Evolutionary conservation across 306 rosid species (phyloP).

Genomic region (Crotalaria pallida): DNA sequence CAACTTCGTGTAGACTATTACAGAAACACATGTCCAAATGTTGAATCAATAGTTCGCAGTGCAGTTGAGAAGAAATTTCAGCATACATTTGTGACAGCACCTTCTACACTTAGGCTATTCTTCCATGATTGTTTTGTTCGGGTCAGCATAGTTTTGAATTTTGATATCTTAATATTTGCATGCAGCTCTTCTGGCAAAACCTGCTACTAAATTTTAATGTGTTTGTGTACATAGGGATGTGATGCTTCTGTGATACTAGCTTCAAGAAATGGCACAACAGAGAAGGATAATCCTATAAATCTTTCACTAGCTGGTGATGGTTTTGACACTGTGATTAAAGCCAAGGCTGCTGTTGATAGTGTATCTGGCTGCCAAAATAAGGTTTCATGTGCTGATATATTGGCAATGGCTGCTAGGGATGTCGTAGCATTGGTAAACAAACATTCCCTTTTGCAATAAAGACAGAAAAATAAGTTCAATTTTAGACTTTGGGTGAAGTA

Average conservation of each 20-base stretch:
- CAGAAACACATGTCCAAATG: conserved; percentile 61
- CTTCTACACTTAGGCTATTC: conserved; percentile 81
- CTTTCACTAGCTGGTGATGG: conserved; percentile 90
- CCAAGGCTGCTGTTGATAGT: conserved; percentile 77
- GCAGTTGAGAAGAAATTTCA: conserved; percentile 57
- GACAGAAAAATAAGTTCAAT: background rate
- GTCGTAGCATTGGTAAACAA: conserved; percentile 57
- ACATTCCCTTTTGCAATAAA: background rate
- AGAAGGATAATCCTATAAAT: conserved; percentile 58
- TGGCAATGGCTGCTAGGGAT: conserved; percentile 87
- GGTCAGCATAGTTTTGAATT: conserved; percentile 28
- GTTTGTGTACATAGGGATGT: conserved; percentile 55
- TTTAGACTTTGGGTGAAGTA: background rate
- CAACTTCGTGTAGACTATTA: conserved; percentile 46
- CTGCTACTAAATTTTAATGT: background rate
- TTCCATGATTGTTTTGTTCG: conserved; percentile 85
- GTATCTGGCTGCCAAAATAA: conserved; percentile 56
- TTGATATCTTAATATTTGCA: background rate
- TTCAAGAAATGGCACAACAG: conserved; percentile 43
- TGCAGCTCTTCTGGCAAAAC: background rate
- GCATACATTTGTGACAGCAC: conserved; percentile 69
- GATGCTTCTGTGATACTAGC: conserved; percentile 84
- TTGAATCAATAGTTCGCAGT: conserved; percentile 55
- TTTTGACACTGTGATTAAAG: conserved; percentile 81
- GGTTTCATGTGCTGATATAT: conserved; percentile 93